phyloP scores from a whole-genome alignment of 805 yeast genomes.

The Sugiyamaella chiloensis region DNA sequence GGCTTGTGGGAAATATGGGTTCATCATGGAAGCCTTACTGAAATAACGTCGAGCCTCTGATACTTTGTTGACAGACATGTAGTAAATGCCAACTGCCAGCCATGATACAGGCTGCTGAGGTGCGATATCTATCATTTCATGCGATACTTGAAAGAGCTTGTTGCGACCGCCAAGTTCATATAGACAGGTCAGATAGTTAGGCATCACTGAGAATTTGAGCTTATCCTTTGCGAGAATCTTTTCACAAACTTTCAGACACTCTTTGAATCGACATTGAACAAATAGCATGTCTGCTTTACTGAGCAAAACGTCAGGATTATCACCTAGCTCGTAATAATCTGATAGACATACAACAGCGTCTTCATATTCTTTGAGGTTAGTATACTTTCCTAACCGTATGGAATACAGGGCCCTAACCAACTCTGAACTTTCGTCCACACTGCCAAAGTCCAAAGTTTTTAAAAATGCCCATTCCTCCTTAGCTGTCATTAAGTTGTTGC shows the following conservation, averaged over 20 bases:
- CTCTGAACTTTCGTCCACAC: slow-evolving; percentile 63
- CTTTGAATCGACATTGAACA: slow-evolving; percentile 73
- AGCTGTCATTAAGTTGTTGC: slow-evolving; percentile 74
- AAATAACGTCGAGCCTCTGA: slow-evolving; percentile 84
- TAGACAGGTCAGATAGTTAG: slow-evolving; percentile 77
- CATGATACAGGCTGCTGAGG: slow-evolving; percentile 83
- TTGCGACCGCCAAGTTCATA: slow-evolving; percentile 82
- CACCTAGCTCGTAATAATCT: slow-evolving; percentile 69
- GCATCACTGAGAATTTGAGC: slow-evolving; percentile 66
- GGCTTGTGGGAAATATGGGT: slow-evolving; percentile 89
- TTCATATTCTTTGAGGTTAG: slow-evolving; percentile 51
- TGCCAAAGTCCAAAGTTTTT: slow-evolving; percentile 58
- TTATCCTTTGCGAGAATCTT: slow-evolving; percentile 48
- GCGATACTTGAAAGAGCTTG: slow-evolving; percentile 75
- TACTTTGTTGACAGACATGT: slow-evolving; percentile 66
- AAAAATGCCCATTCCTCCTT: slow-evolving; percentile 83
- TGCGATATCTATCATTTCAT: slow-evolving; percentile 77
- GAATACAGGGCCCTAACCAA: slow-evolving; percentile 74
- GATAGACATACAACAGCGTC: slow-evolving; percentile 64
- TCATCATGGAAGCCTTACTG: slow-evolving; percentile 81
- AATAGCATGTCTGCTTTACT: slow-evolving; percentile 68
- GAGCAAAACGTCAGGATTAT: slow-evolving; percentile 65
- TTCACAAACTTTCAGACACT: slow-evolving; percentile 75
- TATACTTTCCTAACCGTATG: slow-evolving; percentile 68
- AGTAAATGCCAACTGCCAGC: slow-evolving; percentile 90